Evolutionary conservation across 768 basidiomycete genomes (phyloP).

Genomic region (Daedalea quercina): DNA sequence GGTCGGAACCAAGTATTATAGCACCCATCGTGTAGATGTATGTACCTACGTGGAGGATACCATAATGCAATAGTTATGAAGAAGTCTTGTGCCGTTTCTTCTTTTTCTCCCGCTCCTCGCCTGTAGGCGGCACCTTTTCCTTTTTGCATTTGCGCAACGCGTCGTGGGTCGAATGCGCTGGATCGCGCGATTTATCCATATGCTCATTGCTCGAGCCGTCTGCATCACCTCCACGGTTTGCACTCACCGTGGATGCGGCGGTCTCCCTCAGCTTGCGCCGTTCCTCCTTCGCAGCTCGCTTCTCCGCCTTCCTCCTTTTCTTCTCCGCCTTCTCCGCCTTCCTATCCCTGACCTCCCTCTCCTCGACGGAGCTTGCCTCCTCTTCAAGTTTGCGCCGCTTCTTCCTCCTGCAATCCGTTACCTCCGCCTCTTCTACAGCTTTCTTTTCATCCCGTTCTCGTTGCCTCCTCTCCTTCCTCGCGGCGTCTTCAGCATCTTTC

Average conservation of each 20-base stretch:
- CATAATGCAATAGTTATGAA: not conserved
- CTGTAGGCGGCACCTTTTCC: not conserved
- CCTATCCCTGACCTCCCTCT: not conserved
- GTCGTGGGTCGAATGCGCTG: no score
- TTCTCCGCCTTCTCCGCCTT: conserved; percentile 14
- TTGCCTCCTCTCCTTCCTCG: conserved; percentile 3
- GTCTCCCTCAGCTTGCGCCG: conserved; percentile 46
- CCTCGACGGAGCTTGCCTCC: not conserved
- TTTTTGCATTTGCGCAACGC: not conserved
- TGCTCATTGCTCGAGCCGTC: not conserved
- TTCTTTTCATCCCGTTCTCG: conserved; percentile 3
- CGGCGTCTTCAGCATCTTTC: not conserved
- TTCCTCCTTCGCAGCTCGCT: conserved; percentile 19
- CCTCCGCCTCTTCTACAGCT: not conserved
- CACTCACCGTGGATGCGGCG: conserved; percentile 48
- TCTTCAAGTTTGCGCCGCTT: conserved; percentile 9
- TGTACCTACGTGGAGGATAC: not conserved
- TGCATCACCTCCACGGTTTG: not conserved
- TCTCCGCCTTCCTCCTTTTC: conserved; percentile 19
- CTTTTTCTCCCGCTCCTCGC: not conserved
- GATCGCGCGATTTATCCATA: no score
- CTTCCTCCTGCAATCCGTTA: conserved; percentile 5
- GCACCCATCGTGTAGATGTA: not conserved
- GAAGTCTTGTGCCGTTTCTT: not conserved
- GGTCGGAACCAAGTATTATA: not conserved